Percentiles rank a stretch among this genome's conserved stretches.
phyloP scores from a whole-genome alignment of 2,329 filamentous ascomycete species.

The Exophiala phaeomuriformis region DNA sequence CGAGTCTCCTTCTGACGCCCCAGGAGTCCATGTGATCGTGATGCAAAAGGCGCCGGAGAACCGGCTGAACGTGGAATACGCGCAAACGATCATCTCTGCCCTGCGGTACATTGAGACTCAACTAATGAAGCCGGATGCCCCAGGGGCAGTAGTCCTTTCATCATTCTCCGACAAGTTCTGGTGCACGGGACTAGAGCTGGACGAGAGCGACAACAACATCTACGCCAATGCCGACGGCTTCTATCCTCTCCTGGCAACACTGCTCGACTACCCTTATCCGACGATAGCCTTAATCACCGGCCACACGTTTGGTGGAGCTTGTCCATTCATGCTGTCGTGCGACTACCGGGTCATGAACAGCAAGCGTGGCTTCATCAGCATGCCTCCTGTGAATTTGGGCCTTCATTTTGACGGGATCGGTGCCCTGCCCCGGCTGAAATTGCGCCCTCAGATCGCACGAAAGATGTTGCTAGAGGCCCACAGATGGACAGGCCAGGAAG shows the following conservation, averaged over 20 bases:
- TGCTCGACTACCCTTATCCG: constrained; percentile 45
- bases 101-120: constrained; percentile 41
- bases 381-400: constrained; percentile 50
- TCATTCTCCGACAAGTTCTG: constrained; percentile 41
- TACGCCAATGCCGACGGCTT: constrained; percentile 53
- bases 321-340: constrained; percentile 42
- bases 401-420: constrained; percentile 52
- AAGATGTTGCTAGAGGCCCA: constrained; percentile 53
- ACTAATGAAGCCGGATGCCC: constrained; percentile 41
- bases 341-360: constrained; percentile 46
- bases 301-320: constrained; percentile 45
- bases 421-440: constrained; percentile 46
- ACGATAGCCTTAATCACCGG: constrained; percentile 44
- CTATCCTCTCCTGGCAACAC: constrained; percentile 46
- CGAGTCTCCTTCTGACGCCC: constrained; percentile 18
- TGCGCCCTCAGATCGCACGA: constrained; percentile 45
- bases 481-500: constrained; percentile 47
- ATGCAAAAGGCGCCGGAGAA: constrained; percentile 51
- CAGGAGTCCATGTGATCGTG: constrained; percentile 46
- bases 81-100: constrained; percentile 48
- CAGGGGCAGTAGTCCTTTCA: constrained; percentile 48
- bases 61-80: constrained; percentile 44
- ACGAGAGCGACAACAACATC: constrained; percentile 43
- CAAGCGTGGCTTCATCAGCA: constrained; percentile 42
- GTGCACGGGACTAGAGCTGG: constrained; percentile 45